These are phyloP conservation scores for Fusarium goolgardi DNA, from an alignment of 2,329 filamentous ascomycete species.

Conservation along the genomic window DNA sequence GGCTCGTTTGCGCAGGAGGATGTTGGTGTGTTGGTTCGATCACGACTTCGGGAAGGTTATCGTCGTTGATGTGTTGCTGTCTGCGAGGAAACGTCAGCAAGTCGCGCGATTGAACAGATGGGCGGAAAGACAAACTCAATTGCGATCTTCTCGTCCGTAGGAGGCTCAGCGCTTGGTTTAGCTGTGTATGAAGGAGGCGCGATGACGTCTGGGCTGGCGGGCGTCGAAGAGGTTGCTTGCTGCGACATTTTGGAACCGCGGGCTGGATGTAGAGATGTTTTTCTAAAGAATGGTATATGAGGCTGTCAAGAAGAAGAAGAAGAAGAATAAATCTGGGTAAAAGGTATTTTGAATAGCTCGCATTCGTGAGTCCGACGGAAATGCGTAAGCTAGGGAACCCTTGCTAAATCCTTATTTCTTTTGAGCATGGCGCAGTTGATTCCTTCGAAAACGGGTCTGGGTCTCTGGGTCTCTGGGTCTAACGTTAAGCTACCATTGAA, in stretches of 20 bases:
- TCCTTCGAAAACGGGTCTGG: background rate
- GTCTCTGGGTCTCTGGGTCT: too few relatives aligned
- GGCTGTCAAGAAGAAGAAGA: constrained; percentile 1
- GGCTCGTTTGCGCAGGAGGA: background rate
- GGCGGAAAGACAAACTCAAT: constrained; percentile 12
- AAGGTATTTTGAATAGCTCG: background rate
- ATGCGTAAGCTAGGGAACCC: background rate
- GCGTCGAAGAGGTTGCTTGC: constrained; percentile 20
- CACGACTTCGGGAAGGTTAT: constrained; percentile 45
- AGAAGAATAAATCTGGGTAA: background rate
- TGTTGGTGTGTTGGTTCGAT: constrained; percentile 1
- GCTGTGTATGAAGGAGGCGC: constrained; percentile 42
- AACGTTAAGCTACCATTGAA: too few relatives aligned
- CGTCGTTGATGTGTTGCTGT: constrained; percentile 29
- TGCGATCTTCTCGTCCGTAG: constrained; percentile 42
- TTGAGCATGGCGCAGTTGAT: constrained; percentile 1
- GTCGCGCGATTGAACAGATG: background rate
- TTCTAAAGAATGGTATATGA: background rate
- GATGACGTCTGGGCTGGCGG: constrained; percentile 10
- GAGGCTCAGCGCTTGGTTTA: background rate
- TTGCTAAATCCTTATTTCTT: background rate
- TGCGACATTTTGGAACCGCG: constrained; percentile 12
- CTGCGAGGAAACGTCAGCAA: constrained; percentile 4
- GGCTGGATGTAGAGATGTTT: background rate
- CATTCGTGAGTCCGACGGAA: constrained; percentile 5